A percentile compares a stretch with the other conserved stretches of the same genome.
Evolutionary conservation across 441 rosid species (phyloP).

Genomic region (Euphorbia schlechtendalii): DNA sequence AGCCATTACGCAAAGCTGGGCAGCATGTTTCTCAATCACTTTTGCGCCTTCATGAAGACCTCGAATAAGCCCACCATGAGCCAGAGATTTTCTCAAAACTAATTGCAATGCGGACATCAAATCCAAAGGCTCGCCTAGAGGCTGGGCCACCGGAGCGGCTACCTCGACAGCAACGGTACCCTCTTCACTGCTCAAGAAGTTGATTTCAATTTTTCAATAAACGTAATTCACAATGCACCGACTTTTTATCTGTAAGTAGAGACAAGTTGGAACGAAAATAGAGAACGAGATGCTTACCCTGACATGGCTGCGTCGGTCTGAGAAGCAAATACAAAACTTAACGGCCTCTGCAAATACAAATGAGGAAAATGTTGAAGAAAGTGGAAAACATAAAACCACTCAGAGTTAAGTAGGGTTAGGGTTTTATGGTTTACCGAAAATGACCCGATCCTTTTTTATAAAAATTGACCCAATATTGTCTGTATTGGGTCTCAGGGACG

Average conservation of each 20-base stretch:
- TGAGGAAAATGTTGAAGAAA: too few species aligned
- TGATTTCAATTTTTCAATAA: neutral
- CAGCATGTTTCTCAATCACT: slow-evolving; percentile 75
- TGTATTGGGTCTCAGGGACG: too few species aligned
- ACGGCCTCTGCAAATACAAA: too few species aligned
- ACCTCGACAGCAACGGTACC: slow-evolving; percentile 33
- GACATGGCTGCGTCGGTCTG: slow-evolving; percentile 7
- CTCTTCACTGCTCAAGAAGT: slow-evolving; percentile 46
- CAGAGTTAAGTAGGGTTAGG: too few species aligned
- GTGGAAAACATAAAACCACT: too few species aligned
- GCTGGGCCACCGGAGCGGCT: slow-evolving; percentile 22
- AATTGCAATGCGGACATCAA: slow-evolving; percentile 66
- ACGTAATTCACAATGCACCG: neutral
- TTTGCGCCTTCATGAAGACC: slow-evolving; percentile 86
- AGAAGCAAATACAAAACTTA: too few species aligned
- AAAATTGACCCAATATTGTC: too few species aligned
- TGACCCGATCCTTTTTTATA: too few species aligned
- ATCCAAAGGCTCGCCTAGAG: slow-evolving; percentile 75
- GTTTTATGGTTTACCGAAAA: too few species aligned
- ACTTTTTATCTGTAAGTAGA: too few species aligned
- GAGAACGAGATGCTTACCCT: neutral
- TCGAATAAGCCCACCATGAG: slow-evolving; percentile 75
- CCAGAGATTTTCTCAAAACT: slow-evolving; percentile 69
- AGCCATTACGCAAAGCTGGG: slow-evolving; percentile 74
- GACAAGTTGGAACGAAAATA: neutral